A percentile compares a stretch with the other conserved stretches of the same genome.
Evolutionary conservation across 2,329 filamentous ascomycete genomes (phyloP).

Genomic region (Fusarium fujikuroi): DNA sequence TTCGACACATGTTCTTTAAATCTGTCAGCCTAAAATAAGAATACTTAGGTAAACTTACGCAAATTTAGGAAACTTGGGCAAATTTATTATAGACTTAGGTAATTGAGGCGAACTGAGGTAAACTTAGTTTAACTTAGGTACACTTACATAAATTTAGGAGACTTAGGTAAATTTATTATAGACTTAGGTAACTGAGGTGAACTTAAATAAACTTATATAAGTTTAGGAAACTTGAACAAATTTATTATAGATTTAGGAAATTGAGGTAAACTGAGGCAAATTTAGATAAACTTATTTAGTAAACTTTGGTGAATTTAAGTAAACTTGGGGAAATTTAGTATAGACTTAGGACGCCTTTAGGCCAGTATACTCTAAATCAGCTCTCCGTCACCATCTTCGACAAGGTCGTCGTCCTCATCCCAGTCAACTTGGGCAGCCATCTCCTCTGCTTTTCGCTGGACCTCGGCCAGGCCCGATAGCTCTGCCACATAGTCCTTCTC

Average conservation of each 20-base stretch:
- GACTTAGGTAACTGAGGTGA: background rate
- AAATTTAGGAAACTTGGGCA: no score
- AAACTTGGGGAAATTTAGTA: background rate
- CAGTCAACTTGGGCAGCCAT: conserved; percentile 67
- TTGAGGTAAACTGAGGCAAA: background rate
- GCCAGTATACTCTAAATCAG: conserved; percentile 11
- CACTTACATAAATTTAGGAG: background rate
- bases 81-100: no score
- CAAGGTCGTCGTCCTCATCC: conserved; percentile 65
- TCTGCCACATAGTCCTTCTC: conserved; percentile 84
- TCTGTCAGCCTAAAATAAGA: background rate
- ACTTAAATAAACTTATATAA: background rate
- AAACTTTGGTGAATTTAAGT: background rate
- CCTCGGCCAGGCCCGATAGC: conserved; percentile 77
- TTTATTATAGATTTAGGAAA: background rate
- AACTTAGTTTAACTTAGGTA: no score
- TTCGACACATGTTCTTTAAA: conserved; percentile 11
- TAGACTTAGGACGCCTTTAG: background rate
- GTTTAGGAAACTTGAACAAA: background rate
- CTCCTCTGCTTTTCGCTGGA: conserved; percentile 69
- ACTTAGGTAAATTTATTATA: background rate
- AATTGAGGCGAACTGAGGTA: no score
- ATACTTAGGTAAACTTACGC: background rate
- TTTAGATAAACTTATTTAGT: background rate
- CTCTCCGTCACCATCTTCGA: conserved; percentile 26